These are phyloP conservation scores for Nemophila menziesii DNA, from an alignment of 257 asterid species.

Conservation along the genomic window DNA sequence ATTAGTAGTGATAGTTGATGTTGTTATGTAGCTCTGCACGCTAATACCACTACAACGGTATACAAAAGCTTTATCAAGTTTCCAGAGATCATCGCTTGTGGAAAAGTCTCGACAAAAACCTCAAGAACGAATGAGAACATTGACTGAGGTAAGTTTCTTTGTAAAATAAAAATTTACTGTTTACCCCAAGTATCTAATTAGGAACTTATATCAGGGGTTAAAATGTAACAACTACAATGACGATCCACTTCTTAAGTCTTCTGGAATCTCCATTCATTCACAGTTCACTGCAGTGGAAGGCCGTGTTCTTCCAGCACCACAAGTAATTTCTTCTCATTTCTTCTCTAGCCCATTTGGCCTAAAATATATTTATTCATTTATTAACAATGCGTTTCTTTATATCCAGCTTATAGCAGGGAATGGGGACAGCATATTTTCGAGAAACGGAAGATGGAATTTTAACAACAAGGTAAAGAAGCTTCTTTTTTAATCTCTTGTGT, in stretches of 20 bases:
- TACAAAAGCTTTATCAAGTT: constrained; percentile 40
- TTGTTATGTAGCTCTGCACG: constrained; percentile 33
- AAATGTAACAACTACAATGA: constrained; percentile 32
- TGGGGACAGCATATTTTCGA: constrained; percentile 32
- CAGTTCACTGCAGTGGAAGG: constrained; percentile 47
- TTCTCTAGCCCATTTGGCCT: neutral
- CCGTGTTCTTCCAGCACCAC: constrained; percentile 52
- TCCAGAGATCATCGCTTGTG: constrained; percentile 61
- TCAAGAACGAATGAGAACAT: constrained; percentile 40
- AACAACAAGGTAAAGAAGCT: constrained; percentile 42
- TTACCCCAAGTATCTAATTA: constrained; percentile 1
- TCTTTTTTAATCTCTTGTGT: neutral
- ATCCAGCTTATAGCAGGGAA: constrained; percentile 47
- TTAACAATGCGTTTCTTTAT: neutral
- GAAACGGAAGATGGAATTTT: constrained; percentile 64
- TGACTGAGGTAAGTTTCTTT: constrained; percentile 27
- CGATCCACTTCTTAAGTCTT: constrained; percentile 35
- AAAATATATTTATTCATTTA: too few relatives aligned
- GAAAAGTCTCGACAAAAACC: constrained; percentile 75
- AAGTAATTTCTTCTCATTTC: constrained; percentile 20
- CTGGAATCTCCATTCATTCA: constrained; percentile 38
- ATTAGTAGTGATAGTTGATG: constrained; percentile 1
- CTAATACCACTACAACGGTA: constrained; percentile 68
- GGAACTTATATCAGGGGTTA: constrained; percentile 36
- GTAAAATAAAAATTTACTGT: neutral